These are phyloP conservation scores for Wallacemonas sp. DNA, from an alignment of 208 protist genomes.

Conservation along the genomic window DNA sequence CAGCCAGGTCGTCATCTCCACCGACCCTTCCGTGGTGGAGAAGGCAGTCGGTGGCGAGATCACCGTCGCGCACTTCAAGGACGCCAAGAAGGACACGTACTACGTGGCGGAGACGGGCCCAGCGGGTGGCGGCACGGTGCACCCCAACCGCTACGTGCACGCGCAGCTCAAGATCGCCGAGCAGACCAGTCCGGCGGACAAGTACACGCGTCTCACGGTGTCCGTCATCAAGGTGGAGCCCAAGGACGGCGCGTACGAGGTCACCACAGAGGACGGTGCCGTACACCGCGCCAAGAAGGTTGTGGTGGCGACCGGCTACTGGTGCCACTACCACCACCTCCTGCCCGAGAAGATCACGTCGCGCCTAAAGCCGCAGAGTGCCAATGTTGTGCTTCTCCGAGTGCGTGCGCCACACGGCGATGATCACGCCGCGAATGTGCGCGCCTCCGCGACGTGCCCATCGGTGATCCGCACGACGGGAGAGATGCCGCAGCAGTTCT, in stretches of 20 bases:
- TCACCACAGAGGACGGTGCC: slow-evolving; percentile 14
- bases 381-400: slow-evolving; percentile 21
- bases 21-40: slow-evolving; percentile 10
- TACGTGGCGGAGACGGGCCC: slow-evolving; percentile 23
- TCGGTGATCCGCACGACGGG: slow-evolving; percentile 24
- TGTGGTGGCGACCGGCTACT: slow-evolving; percentile 22
- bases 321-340: slow-evolving; percentile 21
- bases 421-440: slow-evolving; percentile 16
- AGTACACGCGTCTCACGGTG: slow-evolving; percentile 15
- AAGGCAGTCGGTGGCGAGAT: slow-evolving; percentile 13
- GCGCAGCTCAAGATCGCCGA: slow-evolving; percentile 24
- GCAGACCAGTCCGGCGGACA: slow-evolving; percentile 1
- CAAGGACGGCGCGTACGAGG: slow-evolving; percentile 11
- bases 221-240: slow-evolving; percentile 10
- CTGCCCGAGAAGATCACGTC: not conserved
- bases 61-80: slow-evolving; percentile 18
- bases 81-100: slow-evolving; percentile 13
- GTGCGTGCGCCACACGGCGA: slow-evolving; percentile 6
- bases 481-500: slow-evolving; percentile 14
- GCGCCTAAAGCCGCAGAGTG: not conserved
- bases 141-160: slow-evolving; percentile 26
- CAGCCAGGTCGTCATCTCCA: not conserved
- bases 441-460: slow-evolving; percentile 12
- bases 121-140: slow-evolving; percentile 24
- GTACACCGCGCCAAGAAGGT: slow-evolving; percentile 21